Base-by-base conservation (phyloP, 805 yeast species). In the Starmerella apis region DNA sequence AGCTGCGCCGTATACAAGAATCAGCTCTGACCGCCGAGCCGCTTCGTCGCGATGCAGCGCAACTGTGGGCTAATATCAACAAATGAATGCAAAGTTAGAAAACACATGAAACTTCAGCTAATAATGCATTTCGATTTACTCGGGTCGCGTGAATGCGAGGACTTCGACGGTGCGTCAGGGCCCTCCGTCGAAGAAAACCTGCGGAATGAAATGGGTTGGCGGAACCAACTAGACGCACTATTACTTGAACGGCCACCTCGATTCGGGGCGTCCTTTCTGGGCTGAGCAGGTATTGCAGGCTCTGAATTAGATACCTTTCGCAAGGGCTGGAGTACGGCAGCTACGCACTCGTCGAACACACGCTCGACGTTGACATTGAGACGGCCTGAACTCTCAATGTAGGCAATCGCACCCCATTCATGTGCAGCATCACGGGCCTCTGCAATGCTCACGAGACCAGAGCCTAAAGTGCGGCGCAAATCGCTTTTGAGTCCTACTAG, bases 401-500 rank as follows among this genome's bases (percentile, higher is more conserved):
- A 86, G 64, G 80, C 77, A 56, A 79, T 69, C 53, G 95, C 94
- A 61, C 90, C 92, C 62, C 86, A 86, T 71, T 83, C 83, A 61
- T 82, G 83, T 53, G 95, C 94, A 56, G 84, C 92, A 47, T 79
- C 75, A 68, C 81, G 82, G 61, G 94, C 95, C 68, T 86, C 94
- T 51, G 82, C 75, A 37, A 82, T 64, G 19, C 87, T 67, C 46
- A 86, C 94, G 37, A 95, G 95, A 61, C 78, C 79, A 67, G 88
- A 81, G 62, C 76, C 73, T 52, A 79, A 79, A 66, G 86, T 94
- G 65, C 81, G 77, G 71, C 95, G 82, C 64, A 86, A 74, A 71
- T 86, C 96, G 60, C 78, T 76, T 72, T 86, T 86, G 72, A 95
- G 86, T 59, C 95, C 95, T 60, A 86, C 95, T 49, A 86, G 73